A percentile compares a stretch with the other conserved stretches of the same genome.
phyloP scores from a whole-genome alignment of 371 early-diverging fungal species.

The Mortierella sp. region DNA sequence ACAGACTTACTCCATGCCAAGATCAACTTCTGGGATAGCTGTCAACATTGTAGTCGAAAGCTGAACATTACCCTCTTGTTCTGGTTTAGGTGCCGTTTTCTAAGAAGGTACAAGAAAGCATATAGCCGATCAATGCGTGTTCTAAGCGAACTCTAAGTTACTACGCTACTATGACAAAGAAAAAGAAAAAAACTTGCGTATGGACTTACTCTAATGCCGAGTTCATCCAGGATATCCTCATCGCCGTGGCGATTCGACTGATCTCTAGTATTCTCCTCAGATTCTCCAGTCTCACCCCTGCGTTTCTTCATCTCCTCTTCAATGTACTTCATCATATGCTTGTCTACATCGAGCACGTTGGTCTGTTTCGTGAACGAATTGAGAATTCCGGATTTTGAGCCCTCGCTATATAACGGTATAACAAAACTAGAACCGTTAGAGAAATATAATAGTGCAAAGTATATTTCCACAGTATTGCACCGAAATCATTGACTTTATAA shows the following conservation, averaged over 20 bases:
- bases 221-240: conserved; percentile 78
- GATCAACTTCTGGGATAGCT: conserved; percentile 93
- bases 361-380: conserved; percentile 87
- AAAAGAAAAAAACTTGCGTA: no score
- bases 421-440: background rate
- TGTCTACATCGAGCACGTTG: conserved; percentile 86
- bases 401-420: conserved; percentile 10
- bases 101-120: background rate
- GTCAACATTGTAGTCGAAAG: conserved; percentile 91
- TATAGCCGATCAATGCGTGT: no score
- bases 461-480: no score
- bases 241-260: conserved; percentile 73
- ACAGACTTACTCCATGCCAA: conserved; percentile 82
- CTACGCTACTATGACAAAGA: no score
- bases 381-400: conserved; percentile 59
- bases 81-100: conserved; percentile 60
- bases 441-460: background rate
- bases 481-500: no score
- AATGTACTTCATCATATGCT: conserved; percentile 90
- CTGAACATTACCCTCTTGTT: conserved; percentile 88
- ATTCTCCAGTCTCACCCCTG: conserved; percentile 54
- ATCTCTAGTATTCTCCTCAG: conserved; percentile 43
- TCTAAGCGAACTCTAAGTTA: no score
- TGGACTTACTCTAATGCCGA: conserved; percentile 39
- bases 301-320: conserved; percentile 78